Evolutionary conservation across 805 yeast species (phyloP).

Genomic region (Teunomyces funiuensis): DNA sequence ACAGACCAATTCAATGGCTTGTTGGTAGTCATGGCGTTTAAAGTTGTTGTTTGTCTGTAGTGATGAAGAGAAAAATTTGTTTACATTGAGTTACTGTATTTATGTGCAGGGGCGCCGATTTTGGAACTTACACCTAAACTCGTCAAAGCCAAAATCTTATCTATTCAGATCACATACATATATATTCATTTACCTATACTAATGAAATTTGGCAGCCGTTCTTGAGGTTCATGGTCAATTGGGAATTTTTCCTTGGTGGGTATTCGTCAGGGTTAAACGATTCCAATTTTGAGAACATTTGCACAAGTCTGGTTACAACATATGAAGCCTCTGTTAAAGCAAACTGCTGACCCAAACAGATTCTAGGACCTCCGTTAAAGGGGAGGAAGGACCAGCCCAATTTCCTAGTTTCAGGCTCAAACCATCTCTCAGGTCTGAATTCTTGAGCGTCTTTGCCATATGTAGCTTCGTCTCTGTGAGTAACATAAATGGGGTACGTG

Average conservation of each 20-base stretch:
- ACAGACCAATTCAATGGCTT: slow-evolving; percentile 37
- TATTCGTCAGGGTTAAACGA: slow-evolving; percentile 6
- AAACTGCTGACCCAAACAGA: slow-evolving; percentile 41
- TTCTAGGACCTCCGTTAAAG: slow-evolving; percentile 40
- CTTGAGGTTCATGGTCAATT: slow-evolving; percentile 29
- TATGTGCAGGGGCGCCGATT: slow-evolving; percentile 2
- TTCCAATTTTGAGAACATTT: slow-evolving; percentile 28
- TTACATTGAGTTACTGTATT: slow-evolving; percentile 2
- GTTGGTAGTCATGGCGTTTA: slow-evolving; percentile 7
- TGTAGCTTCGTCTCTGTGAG: slow-evolving; percentile 17
- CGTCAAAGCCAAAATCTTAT: too few species aligned
- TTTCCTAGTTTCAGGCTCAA: slow-evolving; percentile 20
- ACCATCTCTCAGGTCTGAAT: slow-evolving; percentile 43
- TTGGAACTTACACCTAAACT: too few species aligned
- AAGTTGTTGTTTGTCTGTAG: slow-evolving; percentile 1
- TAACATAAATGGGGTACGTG: slow-evolving; percentile 18
- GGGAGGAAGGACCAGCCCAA: slow-evolving; percentile 39
- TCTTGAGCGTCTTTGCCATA: slow-evolving; percentile 36
- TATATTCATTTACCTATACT: background rate
- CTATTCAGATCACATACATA: too few species aligned
- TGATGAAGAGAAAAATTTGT: slow-evolving; percentile 8
- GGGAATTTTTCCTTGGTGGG: slow-evolving; percentile 19
- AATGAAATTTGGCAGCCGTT: slow-evolving; percentile 20
- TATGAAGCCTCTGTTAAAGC: slow-evolving; percentile 39
- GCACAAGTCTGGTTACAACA: slow-evolving; percentile 27